Percentiles rank a stretch among this genome's conserved stretches.
Evolutionary conservation across 257 asterid species (phyloP).

Genomic region (Primulina tabacum): DNA sequence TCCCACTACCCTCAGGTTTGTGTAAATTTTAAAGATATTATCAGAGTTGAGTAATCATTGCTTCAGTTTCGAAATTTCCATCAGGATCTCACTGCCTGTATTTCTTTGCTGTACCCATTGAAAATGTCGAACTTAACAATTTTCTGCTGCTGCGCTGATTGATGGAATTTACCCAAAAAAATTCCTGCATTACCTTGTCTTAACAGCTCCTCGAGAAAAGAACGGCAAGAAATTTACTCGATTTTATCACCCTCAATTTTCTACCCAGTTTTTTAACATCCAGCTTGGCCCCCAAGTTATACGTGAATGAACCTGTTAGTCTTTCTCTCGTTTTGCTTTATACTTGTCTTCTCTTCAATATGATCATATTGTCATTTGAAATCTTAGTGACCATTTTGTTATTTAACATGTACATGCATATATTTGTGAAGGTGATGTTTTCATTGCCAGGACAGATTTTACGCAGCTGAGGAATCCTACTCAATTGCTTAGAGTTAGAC

Average conservation of each 20-base stretch:
- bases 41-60: not conserved
- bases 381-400: slow-evolving; percentile 5
- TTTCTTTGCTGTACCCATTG: not conserved
- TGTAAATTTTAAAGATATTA: not conserved
- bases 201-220: slow-evolving; percentile 4
- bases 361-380: not conserved
- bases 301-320: not conserved
- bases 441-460: slow-evolving; percentile 56
- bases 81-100: no score
- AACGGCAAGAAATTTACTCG: not conserved
- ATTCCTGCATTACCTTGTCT: not conserved
- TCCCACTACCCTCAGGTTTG: slow-evolving; percentile 62
- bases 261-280: slow-evolving; percentile 2
- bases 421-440: slow-evolving; percentile 76
- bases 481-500: slow-evolving; percentile 63
- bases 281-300: slow-evolving; percentile 14
- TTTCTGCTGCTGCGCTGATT: not conserved
- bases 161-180: not conserved
- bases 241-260: not conserved
- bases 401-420: slow-evolving; percentile 48
- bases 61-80: not conserved
- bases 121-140: not conserved
- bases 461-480: slow-evolving; percentile 66
- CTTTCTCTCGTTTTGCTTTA: not conserved
- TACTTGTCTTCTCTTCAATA: slow-evolving; percentile 14